Evolutionary conservation across 768 basidiomycete species (phyloP).

Genomic region (Suillus subluteus): DNA sequence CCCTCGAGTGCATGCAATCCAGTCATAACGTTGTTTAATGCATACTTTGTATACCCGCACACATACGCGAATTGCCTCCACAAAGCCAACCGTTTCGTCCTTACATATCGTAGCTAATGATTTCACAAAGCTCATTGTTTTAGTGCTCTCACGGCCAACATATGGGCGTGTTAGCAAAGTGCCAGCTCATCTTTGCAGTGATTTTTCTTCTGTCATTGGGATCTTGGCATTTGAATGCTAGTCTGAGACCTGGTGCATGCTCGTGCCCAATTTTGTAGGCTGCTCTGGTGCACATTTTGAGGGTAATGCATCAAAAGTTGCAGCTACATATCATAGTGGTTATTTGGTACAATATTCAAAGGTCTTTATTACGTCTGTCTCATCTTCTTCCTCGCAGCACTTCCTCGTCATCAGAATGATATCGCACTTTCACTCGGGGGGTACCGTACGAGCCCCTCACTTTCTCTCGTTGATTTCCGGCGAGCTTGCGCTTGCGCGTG

Average conservation of each 20-base stretch:
- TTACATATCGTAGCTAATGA: neutral
- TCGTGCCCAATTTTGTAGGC: neutral
- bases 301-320: constrained; percentile 44
- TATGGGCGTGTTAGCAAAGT: neutral
- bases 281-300: constrained; percentile 90
- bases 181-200: neutral
- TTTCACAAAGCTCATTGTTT: neutral
- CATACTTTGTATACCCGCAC: too few relatives aligned
- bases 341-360: neutral
- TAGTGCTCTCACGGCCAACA: neutral
- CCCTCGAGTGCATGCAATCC: too few relatives aligned
- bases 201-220: neutral
- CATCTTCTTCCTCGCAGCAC: neutral
- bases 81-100: too few relatives aligned
- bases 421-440: neutral
- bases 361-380: neutral
- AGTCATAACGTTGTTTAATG: too few relatives aligned
- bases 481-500: neutral
- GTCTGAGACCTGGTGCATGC: neutral
- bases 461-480: neutral
- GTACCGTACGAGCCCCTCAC: too few relatives aligned
- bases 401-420: neutral
- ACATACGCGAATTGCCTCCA: too few relatives aligned
- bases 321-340: neutral
- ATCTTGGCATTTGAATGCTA: neutral